Percentiles rank a stretch among this genome's conserved stretches.
These are phyloP conservation scores for Boletus coccyginus DNA, from an alignment of 768 basidiomycete genomes.

Conservation along the genomic window DNA sequence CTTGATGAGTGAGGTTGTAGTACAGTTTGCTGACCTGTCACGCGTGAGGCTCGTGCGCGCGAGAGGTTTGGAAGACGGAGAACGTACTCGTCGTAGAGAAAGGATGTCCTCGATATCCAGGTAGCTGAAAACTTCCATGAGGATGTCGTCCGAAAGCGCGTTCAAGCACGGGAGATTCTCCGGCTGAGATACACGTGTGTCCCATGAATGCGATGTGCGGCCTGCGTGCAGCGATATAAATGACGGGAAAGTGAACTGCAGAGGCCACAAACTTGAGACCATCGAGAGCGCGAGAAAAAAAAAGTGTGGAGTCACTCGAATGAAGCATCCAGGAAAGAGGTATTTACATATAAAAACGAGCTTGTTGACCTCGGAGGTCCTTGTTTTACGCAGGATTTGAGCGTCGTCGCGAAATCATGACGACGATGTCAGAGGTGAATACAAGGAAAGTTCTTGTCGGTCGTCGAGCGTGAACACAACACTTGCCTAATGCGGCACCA, in stretches of 20 bases:
- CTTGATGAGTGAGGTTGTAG: slow-evolving; percentile 63
- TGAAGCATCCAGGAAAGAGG: background rate
- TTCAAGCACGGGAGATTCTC: slow-evolving; percentile 29
- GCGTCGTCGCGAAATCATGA: slow-evolving; percentile 20
- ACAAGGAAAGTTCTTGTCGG: slow-evolving; percentile 20
- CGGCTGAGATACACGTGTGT: slow-evolving; percentile 20
- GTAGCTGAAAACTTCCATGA: slow-evolving; percentile 37
- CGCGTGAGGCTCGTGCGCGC: background rate
- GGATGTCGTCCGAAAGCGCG: slow-evolving; percentile 36
- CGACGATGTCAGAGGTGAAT: slow-evolving; percentile 17
- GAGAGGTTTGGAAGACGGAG: background rate
- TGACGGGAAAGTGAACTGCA: slow-evolving; percentile 18
- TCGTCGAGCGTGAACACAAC: slow-evolving; percentile 21
- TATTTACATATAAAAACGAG: slow-evolving; percentile 19
- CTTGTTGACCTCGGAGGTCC: slow-evolving; percentile 17
- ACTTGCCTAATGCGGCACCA: slow-evolving; percentile 16
- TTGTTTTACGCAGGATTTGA: slow-evolving; percentile 21
- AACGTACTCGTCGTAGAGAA: slow-evolving; percentile 35
- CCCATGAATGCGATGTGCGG: slow-evolving; percentile 23
- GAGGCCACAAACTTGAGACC: slow-evolving; percentile 25
- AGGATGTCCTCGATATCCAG: slow-evolving; percentile 39
- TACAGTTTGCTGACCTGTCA: slow-evolving; percentile 55
- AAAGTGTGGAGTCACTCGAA: slow-evolving; percentile 1
- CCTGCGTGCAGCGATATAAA: slow-evolving; percentile 11
- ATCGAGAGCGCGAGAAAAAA: slow-evolving; percentile 13